Conservation (phyloP, 2,329 filamentous ascomycete species). For the Neoscytalidium dimidiatum region DNA sequence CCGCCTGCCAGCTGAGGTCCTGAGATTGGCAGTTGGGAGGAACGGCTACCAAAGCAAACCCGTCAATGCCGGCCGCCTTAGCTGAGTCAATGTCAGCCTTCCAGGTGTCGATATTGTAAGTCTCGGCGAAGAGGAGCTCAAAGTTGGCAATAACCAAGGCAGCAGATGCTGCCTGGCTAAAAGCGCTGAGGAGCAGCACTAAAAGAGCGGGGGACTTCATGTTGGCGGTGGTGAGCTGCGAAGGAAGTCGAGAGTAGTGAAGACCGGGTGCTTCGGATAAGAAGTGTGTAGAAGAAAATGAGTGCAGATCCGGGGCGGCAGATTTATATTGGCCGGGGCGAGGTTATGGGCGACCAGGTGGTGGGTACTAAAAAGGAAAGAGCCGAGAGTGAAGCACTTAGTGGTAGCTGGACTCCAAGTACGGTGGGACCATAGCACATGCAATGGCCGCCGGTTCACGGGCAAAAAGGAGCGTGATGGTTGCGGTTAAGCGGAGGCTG, state of each 20-base stretch:
- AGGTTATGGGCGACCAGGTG: neutral
- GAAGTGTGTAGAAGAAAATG: neutral
- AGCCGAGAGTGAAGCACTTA: slow-evolving; percentile 3
- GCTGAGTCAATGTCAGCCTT: slow-evolving; percentile 19
- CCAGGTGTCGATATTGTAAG: slow-evolving; percentile 19
- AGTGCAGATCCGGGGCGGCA: neutral
- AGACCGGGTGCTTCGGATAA: neutral
- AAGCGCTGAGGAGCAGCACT: neutral
- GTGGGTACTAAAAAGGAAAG: neutral
- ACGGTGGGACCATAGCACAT: slow-evolving; percentile 1
- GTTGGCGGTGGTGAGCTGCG: neutral
- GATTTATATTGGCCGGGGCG: neutral
- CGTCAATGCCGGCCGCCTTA: slow-evolving; percentile 18
- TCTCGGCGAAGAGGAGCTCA: slow-evolving; percentile 14
- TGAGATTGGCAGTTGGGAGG: slow-evolving; percentile 34
- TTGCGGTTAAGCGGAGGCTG: neutral
- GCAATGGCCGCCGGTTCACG: neutral
- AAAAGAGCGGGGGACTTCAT: neutral
- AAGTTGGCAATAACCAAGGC: slow-evolving; percentile 11
- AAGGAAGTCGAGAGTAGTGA: neutral
- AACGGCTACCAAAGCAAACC: slow-evolving; percentile 37
- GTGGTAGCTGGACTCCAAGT: slow-evolving; percentile 9
- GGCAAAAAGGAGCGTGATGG: slow-evolving; percentile 11
- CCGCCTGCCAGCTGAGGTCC: slow-evolving; percentile 32
- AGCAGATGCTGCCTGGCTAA: neutral